Evolutionary conservation across 257 asterid genomes (phyloP).

Genomic region (Gentiana straminea): DNA sequence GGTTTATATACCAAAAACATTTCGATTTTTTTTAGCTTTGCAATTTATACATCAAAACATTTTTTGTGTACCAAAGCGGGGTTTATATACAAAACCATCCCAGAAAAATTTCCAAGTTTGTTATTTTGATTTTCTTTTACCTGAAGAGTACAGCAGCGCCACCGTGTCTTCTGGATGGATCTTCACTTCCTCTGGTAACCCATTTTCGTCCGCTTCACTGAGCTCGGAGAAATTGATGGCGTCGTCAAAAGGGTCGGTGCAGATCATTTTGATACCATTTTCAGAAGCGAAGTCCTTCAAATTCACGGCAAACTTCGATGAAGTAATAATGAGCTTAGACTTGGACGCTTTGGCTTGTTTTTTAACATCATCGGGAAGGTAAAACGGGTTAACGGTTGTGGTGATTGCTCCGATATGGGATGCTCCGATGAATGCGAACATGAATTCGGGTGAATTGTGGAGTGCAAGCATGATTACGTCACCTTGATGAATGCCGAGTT

Average conservation of each 20-base stretch:
- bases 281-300: constrained; percentile 6
- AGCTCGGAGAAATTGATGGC: constrained; percentile 22
- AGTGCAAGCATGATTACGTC: constrained; percentile 46
- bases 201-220: constrained; percentile 19
- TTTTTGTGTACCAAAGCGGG: too few species aligned
- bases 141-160: too few species aligned
- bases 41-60: too few species aligned
- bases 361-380: constrained; percentile 28
- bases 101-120: too few species aligned
- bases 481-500: constrained; percentile 28
- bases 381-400: constrained; percentile 45
- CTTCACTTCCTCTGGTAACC: too few species aligned
- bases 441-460: constrained; percentile 51
- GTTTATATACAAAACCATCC: too few species aligned
- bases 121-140: too few species aligned
- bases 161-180: too few species aligned
- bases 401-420: constrained; percentile 32
- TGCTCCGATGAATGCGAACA: constrained; percentile 32
- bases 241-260: constrained; percentile 19
- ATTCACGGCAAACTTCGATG: constrained; percentile 28
- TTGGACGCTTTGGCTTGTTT: constrained; percentile 26
- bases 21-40: too few species aligned
- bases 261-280: constrained; percentile 17
- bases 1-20: too few species aligned
- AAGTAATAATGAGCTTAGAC: constrained; percentile 40